Evolutionary conservation across 2,329 filamentous ascomycete species (phyloP).

Genomic region (Malbranchea cinnamomea): DNA sequence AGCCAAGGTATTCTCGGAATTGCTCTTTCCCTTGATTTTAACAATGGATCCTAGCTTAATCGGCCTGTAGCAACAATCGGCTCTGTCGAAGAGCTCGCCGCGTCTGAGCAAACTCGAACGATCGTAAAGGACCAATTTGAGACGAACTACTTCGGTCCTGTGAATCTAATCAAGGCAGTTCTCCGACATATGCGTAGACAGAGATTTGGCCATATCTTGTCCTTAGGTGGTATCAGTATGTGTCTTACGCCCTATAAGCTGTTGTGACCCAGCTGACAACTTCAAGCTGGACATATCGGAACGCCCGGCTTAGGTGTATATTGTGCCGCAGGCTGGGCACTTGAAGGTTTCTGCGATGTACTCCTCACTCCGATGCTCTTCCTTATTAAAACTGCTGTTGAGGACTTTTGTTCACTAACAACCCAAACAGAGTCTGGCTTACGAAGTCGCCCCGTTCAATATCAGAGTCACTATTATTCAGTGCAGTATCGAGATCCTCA

Average conservation of each 20-base stretch:
- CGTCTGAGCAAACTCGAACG: constrained; percentile 55
- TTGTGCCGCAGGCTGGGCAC: constrained; percentile 82
- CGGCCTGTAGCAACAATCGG: constrained; percentile 74
- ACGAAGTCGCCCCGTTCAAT: constrained; percentile 94
- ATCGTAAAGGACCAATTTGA: constrained; percentile 87
- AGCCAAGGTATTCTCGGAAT: constrained; percentile 52
- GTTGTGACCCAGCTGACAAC: not conserved
- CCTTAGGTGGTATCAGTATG: constrained; percentile 67
- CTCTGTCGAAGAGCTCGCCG: constrained; percentile 76
- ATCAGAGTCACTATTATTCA: constrained; percentile 93
- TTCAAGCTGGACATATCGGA: constrained; percentile 65
- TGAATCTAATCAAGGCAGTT: constrained; percentile 86
- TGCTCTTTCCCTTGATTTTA: not conserved
- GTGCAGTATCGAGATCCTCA: constrained; percentile 81
- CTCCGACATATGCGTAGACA: constrained; percentile 67
- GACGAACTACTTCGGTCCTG: constrained; percentile 83
- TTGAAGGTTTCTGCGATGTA: constrained; percentile 89
- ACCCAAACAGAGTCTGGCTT: constrained; percentile 52
- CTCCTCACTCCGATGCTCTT: constrained; percentile 6
- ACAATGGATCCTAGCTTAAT: not conserved
- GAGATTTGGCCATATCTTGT: constrained; percentile 76
- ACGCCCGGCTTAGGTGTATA: constrained; percentile 85
- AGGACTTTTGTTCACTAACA: constrained; percentile 1
- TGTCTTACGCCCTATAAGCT: constrained; percentile 1
- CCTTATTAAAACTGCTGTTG: not conserved